Base-by-base conservation (phyloP, 805 yeast genomes). In the Lipomyces oligophaga region DNA sequence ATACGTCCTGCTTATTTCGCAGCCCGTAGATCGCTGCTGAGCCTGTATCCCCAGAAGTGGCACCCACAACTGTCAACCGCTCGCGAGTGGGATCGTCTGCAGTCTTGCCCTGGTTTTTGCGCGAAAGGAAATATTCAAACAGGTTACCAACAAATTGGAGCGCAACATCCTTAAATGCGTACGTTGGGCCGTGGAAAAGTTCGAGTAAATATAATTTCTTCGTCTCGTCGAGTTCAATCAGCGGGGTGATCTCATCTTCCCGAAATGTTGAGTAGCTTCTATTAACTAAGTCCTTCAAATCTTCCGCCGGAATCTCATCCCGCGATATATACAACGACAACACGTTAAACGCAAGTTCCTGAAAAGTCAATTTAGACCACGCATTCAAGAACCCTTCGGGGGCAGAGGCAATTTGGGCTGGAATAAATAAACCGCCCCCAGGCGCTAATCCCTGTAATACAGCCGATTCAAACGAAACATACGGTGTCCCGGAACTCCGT, bases 31-130 rank as follows among this genome's bases (percentile, higher is more conserved):
- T 93, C 54, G 99, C 98, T 44, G 99, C 99, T 43, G 96, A 85
- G 50, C 99, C 99, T 38, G 99, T 93, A 63, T 93, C 99, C 63
- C 99, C 99, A 38, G 95, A 84, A 22, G 99, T 93, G 35, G 99
- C 99, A 63, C 99, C 99, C 48, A 93, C 96, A 57, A 93, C 97
- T 31, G 99, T 93, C 62, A 93, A 74, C 49, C 78, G 77, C 59
- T 87, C 93, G 65, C 90, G 77, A 18, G 54, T 24, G 10, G 36
- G 38, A 15, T 55, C 58, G 18, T 59, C 63, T 20, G 66, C 70
- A n/a, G 61, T 52, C 54, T 76, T 73, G 40, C 62, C 65, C 5
- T 71, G 68, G 63, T 93, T 93, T 60, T 78, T 77, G 68, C 96
- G 82, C 49, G 75, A 72, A 60, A 93, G 72, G 69, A 93, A 93